Evolutionary conservation across 805 yeast species (phyloP).

Genomic region (Saccharomycopsis sp.): DNA sequence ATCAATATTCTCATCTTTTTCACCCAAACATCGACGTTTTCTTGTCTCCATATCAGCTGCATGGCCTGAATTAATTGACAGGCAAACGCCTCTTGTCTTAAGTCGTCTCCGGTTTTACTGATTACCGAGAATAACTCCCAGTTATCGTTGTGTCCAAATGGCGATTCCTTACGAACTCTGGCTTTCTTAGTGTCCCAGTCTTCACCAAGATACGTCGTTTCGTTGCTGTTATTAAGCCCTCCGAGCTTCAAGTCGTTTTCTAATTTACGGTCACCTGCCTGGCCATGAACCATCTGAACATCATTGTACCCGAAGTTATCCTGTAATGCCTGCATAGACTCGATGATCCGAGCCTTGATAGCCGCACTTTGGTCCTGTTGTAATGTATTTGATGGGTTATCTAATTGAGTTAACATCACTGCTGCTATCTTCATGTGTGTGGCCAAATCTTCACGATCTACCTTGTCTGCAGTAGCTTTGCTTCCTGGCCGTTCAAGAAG

Average conservation of each 20-base stretch:
- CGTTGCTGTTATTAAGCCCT: slow-evolving; percentile 43
- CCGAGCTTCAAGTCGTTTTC: slow-evolving; percentile 90
- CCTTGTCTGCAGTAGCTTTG: slow-evolving; percentile 22
- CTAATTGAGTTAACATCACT: slow-evolving; percentile 87
- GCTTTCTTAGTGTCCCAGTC: slow-evolving; percentile 85
- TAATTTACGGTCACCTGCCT: slow-evolving; percentile 83
- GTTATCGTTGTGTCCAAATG: slow-evolving; percentile 77
- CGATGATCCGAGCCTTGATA: slow-evolving; percentile 62
- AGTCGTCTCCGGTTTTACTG: slow-evolving; percentile 92
- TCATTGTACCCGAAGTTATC: slow-evolving; percentile 54
- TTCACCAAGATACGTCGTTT: slow-evolving; percentile 68
- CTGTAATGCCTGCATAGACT: slow-evolving; percentile 72
- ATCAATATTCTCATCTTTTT: slow-evolving; percentile 87
- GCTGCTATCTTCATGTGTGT: slow-evolving; percentile 96
- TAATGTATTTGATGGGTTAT: slow-evolving; percentile 47
- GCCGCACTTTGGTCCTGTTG: slow-evolving; percentile 51
- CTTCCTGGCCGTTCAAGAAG: not conserved
- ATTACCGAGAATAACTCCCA: slow-evolving; percentile 97
- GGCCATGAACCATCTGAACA: slow-evolving; percentile 49
- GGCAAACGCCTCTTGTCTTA: slow-evolving; percentile 97
- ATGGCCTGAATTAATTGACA: slow-evolving; percentile 88
- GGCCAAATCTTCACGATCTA: slow-evolving; percentile 52
- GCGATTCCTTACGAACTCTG: slow-evolving; percentile 71
- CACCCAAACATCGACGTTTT: slow-evolving; percentile 76
- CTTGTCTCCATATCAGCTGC: slow-evolving; percentile 73